Conservation (phyloP, 2,329 filamentous ascomycete genomes). For the Setomelanomma holmii region DNA sequence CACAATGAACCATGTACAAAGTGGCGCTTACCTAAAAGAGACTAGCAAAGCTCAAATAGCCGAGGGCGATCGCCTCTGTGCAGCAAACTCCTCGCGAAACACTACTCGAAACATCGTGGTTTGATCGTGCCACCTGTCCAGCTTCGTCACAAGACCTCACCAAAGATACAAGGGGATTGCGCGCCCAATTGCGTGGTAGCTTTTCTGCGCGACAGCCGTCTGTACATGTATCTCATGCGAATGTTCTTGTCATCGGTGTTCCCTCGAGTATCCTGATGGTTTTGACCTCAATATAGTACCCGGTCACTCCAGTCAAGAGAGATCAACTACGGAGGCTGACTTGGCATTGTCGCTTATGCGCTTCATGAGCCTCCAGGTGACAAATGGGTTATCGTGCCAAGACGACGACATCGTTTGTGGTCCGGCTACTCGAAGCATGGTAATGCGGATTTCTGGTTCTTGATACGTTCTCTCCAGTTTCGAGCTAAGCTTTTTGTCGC, state of each 20-base stretch:
- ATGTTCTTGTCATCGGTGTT: not conserved
- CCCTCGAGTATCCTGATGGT: too few species aligned
- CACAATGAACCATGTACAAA: too few species aligned
- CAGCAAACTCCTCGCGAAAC: conserved; percentile 24
- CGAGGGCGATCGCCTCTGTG: not conserved
- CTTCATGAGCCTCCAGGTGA: not conserved
- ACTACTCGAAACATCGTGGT: conserved; percentile 37
- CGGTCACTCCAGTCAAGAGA: not conserved
- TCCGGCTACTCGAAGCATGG: not conserved
- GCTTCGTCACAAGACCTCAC: not conserved
- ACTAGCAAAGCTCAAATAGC: not conserved
- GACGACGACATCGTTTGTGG: not conserved
- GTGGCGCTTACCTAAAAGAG: not conserved
- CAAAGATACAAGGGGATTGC: too few species aligned
- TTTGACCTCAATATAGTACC: not conserved
- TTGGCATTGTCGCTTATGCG: not conserved
- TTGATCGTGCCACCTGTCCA: conserved; percentile 19
- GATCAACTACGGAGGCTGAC: not conserved
- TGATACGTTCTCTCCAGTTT: conserved; percentile 10
- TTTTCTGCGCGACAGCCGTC: not conserved
- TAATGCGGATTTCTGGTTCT: not conserved
- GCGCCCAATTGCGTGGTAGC: not conserved
- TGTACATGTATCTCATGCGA: not conserved
- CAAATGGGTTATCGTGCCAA: not conserved
- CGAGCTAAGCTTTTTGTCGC: conserved; percentile 29